Evolutionary conservation across 495 filamentous ascomycete species (phyloP), one percentile per base, ranked within the genome.

Genomic region (Hypoxylon cercidicola): DNA sequence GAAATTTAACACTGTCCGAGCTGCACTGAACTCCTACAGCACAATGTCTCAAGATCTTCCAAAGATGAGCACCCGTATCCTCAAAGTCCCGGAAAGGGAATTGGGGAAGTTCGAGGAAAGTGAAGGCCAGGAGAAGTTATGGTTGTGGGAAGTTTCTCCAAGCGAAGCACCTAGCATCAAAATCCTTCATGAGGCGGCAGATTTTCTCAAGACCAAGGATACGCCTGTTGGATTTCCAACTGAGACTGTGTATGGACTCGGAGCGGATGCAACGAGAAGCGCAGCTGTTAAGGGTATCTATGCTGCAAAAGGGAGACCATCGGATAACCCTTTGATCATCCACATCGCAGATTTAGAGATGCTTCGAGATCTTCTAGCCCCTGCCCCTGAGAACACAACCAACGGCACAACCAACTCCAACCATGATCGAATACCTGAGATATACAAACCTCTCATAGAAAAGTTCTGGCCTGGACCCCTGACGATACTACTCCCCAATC

Each of bases 221-320:
- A 79, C 84, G 21, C 93, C 93, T 15, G 91, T 99, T 40, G 96
- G 92, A 8, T 99, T 99, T 73, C 96, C 95, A 4, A 99, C 96
- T 0, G 95, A 99, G 77, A 99, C 95, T 5, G 95, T 99, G 9
- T 99, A 99, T 75, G 95, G 95, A 1, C 83, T 99, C 12, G 95
- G 93, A 47, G 95, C 94, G 16, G 95, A 98, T 79, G 96, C 95
- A 5, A 97, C 93, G 25, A 85, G 90, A 70, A 89, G 84, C 63
- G 79, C 76, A 35, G 89, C 94, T n/a, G 94, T 97, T n/a, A 84
- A 83, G 59, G 92, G 91, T 5, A 99, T 99, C 68, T 99, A 93
- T 76, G 79, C 82, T 13, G 93, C 93, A 7, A 99, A 99, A 77
- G 89, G 90, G 49, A 79, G 95, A 44, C 95, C 95, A 13, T 88